Conservation (phyloP, 2,329 filamentous ascomycete genomes). For the Hymenoscyphus repandus region DNA sequence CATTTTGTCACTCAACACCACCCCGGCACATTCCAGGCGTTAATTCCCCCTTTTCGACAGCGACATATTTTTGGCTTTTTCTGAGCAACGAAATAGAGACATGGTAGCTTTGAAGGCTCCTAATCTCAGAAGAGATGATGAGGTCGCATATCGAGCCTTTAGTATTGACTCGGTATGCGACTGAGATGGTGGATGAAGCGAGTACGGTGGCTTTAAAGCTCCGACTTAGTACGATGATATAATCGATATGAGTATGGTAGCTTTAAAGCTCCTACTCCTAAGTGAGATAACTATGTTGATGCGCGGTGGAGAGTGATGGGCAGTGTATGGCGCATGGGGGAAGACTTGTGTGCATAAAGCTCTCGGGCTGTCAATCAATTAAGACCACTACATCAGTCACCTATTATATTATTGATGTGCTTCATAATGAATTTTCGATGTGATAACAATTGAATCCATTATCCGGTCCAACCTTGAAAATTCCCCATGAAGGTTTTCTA, state of each 20-base stretch:
- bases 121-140: neutral
- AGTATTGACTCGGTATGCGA: neutral
- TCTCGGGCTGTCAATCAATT: constrained; percentile 2
- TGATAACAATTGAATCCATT: no score
- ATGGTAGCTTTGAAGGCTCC: constrained; percentile 28
- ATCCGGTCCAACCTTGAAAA: no score
- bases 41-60: constrained; percentile 20
- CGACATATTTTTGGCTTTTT: constrained; percentile 18
- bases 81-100: constrained; percentile 15
- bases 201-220: constrained; percentile 26
- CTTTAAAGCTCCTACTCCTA: constrained; percentile 31
- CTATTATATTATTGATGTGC: no score
- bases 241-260: constrained; percentile 24
- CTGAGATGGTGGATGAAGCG: neutral
- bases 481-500: no score
- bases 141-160: neutral
- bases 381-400: constrained; percentile 1
- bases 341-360: constrained; percentile 2
- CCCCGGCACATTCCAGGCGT: constrained; percentile 30
- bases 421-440: no score
- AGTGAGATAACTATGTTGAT: neutral
- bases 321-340: neutral
- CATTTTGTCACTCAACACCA: constrained; percentile 21
- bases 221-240: constrained; percentile 18
- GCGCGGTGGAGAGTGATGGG: neutral